Evolutionary conservation across 345 rosid genomes (phyloP).

Genomic region (Syzygium aqueum): DNA sequence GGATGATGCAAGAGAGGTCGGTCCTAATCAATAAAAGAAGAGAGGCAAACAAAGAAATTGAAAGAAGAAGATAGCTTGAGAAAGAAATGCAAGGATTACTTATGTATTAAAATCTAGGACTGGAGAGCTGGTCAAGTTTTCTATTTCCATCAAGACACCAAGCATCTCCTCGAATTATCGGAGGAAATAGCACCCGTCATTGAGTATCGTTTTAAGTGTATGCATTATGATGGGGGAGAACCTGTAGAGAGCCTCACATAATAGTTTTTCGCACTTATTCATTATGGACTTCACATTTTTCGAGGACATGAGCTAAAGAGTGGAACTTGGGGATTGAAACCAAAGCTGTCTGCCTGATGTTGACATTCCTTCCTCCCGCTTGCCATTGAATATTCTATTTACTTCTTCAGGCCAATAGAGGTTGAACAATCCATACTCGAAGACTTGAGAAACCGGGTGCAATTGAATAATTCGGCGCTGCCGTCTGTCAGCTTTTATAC

Average conservation of each 20-base stretch:
- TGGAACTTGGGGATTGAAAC: background rate
- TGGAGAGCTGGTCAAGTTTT: background rate
- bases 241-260: background rate
- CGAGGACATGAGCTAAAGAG: background rate
- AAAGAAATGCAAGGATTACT: background rate
- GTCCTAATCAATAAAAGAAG: background rate
- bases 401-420: constrained; percentile 53
- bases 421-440: constrained; percentile 91
- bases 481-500: constrained; percentile 97
- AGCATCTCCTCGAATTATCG: background rate
- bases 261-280: background rate
- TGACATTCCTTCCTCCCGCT: background rate
- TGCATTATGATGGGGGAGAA: background rate
- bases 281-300: background rate
- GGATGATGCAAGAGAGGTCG: background rate
- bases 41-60: background rate
- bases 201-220: background rate
- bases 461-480: constrained; percentile 62
- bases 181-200: background rate
- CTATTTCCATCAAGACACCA: background rate
- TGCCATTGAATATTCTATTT: background rate
- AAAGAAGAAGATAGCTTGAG: background rate
- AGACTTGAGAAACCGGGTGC: constrained; percentile 93
- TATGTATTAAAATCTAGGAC: background rate
- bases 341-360: background rate